phyloP scores from a whole-genome alignment of 768 basidiomycete genomes.

The Termitomyces sp. region DNA sequence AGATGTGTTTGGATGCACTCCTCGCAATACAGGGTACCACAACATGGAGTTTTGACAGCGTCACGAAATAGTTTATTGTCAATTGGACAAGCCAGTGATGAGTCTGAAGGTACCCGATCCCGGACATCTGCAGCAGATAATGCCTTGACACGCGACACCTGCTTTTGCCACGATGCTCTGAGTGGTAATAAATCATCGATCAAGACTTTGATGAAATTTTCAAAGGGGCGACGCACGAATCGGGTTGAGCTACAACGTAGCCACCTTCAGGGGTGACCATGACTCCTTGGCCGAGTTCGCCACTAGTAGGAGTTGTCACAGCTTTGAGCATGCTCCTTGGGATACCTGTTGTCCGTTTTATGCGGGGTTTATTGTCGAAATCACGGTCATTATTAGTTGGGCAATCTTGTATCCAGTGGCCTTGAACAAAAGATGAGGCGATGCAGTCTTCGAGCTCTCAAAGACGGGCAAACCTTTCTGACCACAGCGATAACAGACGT shows the following conservation, averaged over 20 bases:
- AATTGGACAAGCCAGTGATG: constrained; percentile 80
- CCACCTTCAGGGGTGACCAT: constrained; percentile 99
- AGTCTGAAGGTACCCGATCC: constrained; percentile 77
- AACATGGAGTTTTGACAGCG: constrained; percentile 94
- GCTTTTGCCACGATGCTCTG: constrained; percentile 94
- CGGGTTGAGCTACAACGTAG: constrained; percentile 95
- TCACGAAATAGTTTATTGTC: constrained; percentile 93
- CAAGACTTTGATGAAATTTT: neutral
- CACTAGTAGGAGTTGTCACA: constrained; percentile 79
- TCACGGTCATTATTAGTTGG: constrained; percentile 96
- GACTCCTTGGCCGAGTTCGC: constrained; percentile 75
- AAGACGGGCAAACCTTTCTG: constrained; percentile 73
- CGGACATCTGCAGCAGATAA: constrained; percentile 88
- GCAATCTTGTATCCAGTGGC: constrained; percentile 99
- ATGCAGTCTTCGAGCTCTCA: neutral
- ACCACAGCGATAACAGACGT: constrained; percentile 98
- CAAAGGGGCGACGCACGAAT: constrained; percentile 63
- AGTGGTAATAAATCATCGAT: neutral
- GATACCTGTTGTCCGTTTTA: constrained; percentile 98
- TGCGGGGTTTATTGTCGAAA: constrained; percentile 90
- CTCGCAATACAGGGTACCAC: constrained; percentile 88
- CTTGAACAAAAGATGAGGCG: constrained; percentile 37
- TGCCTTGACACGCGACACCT: constrained; percentile 73
- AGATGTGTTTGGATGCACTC: constrained; percentile 96
- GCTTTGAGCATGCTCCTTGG: constrained; percentile 96